A percentile compares a stretch with the other conserved stretches of the same genome.
Conservation (phyloP, 139 green algal genomes). For the Trebouxia sp. region DNA sequence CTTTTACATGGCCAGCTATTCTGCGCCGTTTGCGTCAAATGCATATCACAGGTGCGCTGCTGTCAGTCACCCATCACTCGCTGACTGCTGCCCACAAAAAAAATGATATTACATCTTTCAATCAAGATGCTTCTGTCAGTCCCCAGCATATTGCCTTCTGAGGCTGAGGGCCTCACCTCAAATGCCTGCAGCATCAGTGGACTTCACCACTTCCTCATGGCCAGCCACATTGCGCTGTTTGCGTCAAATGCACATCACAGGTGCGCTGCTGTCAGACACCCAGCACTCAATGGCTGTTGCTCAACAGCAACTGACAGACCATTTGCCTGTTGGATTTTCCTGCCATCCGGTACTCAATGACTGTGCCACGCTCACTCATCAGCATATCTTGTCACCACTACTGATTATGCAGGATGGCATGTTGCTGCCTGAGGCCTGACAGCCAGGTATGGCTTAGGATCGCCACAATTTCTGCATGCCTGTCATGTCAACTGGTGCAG, state of each 20-base stretch:
- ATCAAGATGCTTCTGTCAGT: constrained; percentile 55
- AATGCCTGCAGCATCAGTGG: constrained; percentile 42
- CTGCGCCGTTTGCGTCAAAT: constrained; percentile 69
- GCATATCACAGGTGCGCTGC: constrained; percentile 55
- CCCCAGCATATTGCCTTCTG: constrained; percentile 59
- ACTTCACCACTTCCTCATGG: constrained; percentile 83
- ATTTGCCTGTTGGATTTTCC: too few relatives aligned
- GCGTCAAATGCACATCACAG: constrained; percentile 69
- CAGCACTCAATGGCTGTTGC: neutral
- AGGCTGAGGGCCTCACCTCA: constrained; percentile 55
- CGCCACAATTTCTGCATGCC: too few relatives aligned
- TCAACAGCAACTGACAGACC: too few relatives aligned
- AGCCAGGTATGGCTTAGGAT: too few relatives aligned
- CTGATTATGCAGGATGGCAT: too few relatives aligned
- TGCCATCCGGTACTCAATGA: too few relatives aligned
- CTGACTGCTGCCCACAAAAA: neutral
- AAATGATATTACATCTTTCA: neutral
- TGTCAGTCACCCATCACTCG: too few relatives aligned
- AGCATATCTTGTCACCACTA: too few relatives aligned
- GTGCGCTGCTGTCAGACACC: constrained; percentile 8
- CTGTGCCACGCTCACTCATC: too few relatives aligned
- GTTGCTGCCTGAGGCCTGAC: too few relatives aligned
- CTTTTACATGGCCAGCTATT: constrained; percentile 69
- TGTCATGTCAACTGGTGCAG: neutral
- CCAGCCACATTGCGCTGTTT: constrained; percentile 59